Percentiles rank a stretch among this genome's conserved stretches.
Evolutionary conservation across 2,329 filamentous ascomycete species (phyloP).

Genomic region (Alternaria conjuncta): DNA sequence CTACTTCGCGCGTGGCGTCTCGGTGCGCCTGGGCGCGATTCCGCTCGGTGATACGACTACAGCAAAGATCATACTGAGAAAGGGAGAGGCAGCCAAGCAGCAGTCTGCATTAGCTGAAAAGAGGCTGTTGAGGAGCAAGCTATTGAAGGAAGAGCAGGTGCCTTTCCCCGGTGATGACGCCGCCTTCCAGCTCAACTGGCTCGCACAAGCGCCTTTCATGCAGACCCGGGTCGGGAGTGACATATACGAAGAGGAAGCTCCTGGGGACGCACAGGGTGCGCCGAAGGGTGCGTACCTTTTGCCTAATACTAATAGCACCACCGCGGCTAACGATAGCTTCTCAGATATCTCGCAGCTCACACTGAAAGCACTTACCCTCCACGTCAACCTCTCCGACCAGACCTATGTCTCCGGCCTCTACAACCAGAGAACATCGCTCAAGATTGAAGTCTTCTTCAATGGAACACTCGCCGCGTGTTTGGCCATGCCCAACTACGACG

Average conservation of each 20-base stretch:
- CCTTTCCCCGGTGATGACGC: slow-evolving; percentile 32
- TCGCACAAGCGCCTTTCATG: slow-evolving; percentile 41
- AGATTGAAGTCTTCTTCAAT: slow-evolving; percentile 58
- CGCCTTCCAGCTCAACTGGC: slow-evolving; percentile 35
- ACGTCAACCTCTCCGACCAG: slow-evolving; percentile 40
- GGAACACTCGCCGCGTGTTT: slow-evolving; percentile 49
- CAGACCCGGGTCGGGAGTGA: slow-evolving; percentile 30
- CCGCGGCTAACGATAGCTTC: not conserved
- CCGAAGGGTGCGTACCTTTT: not conserved
- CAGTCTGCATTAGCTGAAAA: slow-evolving; percentile 29
- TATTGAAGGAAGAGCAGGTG: slow-evolving; percentile 34
- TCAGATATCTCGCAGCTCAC: not conserved
- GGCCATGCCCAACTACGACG: slow-evolving; percentile 32
- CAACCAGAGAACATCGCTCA: slow-evolving; percentile 45
- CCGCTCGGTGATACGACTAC: slow-evolving; percentile 39
- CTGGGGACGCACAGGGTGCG: not conserved
- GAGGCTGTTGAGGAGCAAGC: slow-evolving; percentile 22
- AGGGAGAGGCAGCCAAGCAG: slow-evolving; percentile 26
- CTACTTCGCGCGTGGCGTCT: slow-evolving; percentile 38
- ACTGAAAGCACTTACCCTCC: slow-evolving; percentile 35
- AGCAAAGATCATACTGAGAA: slow-evolving; percentile 26
- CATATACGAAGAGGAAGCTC: not conserved
- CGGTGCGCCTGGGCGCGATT: slow-evolving; percentile 30
- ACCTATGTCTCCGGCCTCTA: slow-evolving; percentile 35
- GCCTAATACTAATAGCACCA: not conserved